Percentiles rank a stretch among this genome's conserved stretches.
Conservation (phyloP, 371 early-diverging fungal species). For the Actinomucor elegans region DNA sequence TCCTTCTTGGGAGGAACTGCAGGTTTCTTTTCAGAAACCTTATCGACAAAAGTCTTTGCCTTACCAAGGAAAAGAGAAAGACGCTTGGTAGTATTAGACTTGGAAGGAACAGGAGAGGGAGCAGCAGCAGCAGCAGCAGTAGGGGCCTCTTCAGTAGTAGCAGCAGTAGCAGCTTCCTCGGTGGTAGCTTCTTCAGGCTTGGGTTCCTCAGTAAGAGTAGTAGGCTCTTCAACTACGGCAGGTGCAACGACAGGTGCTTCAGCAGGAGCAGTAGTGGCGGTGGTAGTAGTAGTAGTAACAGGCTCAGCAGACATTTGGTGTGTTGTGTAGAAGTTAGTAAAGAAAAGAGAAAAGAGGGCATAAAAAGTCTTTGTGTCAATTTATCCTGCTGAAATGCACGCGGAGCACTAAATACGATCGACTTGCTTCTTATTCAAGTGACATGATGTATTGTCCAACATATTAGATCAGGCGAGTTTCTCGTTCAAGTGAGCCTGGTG, state of each 20-base stretch:
- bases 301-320: conserved; percentile 17
- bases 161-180: background rate
- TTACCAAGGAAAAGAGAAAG: conserved; percentile 21
- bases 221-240: background rate
- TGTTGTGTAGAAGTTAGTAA: background rate
- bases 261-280: conserved; percentile 8
- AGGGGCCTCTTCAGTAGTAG: conserved; percentile 6
- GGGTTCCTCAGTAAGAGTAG: background rate
- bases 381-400: no score
- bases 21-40: conserved; percentile 19
- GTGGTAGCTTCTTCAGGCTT: background rate
- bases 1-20: background rate
- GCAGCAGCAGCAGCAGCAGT: conserved; percentile 3
- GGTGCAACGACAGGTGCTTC: background rate
- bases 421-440: no score
- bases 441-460: no score
- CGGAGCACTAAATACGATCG: no score
- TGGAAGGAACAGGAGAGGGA: conserved; percentile 13
- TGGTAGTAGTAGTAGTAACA: background rate
- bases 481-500: no score
- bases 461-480: no score
- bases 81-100: conserved; percentile 18
- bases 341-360: conserved; percentile 5
- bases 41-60: conserved; percentile 18
- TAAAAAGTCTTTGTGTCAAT: conserved; percentile 2